Conservation (phyloP, 805 yeast species). For the Diddensiella transvaalensis region DNA sequence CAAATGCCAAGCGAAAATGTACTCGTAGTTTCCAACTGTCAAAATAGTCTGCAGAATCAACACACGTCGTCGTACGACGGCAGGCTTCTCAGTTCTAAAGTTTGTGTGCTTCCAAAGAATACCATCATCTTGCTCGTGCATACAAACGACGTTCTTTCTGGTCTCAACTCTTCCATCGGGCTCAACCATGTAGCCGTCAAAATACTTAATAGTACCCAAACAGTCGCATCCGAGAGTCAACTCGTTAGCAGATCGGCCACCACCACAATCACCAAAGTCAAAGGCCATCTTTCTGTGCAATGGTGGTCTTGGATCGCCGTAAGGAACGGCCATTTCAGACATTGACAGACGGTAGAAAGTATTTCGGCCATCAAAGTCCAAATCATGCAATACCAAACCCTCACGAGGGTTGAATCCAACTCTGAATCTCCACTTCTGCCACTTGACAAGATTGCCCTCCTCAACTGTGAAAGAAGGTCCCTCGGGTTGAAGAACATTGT, state of each 20-base stretch:
- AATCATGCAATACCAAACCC: conserved; percentile 73
- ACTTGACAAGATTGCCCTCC: conserved; percentile 53
- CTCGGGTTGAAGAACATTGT: conserved; percentile 79
- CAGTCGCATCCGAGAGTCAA: conserved; percentile 78
- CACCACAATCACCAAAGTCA: conserved; percentile 82
- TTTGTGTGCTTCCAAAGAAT: conserved; percentile 74
- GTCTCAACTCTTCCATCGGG: conserved; percentile 59
- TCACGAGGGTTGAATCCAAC: conserved; percentile 70
- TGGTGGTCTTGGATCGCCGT: conserved; percentile 81
- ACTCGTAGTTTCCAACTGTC: conserved; percentile 82
- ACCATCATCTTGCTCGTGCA: conserved; percentile 85
- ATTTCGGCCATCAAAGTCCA: conserved; percentile 71
- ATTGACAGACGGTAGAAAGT: conserved; percentile 67
- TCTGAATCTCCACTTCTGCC: conserved; percentile 86
- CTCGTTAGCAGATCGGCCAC: conserved; percentile 70
- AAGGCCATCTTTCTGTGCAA: conserved; percentile 84
- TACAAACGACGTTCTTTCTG: conserved; percentile 67
- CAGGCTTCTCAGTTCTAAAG: conserved; percentile 68
- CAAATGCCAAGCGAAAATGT: conserved; percentile 65
- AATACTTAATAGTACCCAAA: conserved; percentile 73
- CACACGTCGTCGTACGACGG: conserved; percentile 69
- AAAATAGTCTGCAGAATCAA: conserved; percentile 78
- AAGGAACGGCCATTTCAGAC: conserved; percentile 85
- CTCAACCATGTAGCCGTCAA: conserved; percentile 59
- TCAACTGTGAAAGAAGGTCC: conserved; percentile 64